phyloP scores from a whole-genome alignment of 441 rosid species.

The Adansonia madagascariensis region DNA sequence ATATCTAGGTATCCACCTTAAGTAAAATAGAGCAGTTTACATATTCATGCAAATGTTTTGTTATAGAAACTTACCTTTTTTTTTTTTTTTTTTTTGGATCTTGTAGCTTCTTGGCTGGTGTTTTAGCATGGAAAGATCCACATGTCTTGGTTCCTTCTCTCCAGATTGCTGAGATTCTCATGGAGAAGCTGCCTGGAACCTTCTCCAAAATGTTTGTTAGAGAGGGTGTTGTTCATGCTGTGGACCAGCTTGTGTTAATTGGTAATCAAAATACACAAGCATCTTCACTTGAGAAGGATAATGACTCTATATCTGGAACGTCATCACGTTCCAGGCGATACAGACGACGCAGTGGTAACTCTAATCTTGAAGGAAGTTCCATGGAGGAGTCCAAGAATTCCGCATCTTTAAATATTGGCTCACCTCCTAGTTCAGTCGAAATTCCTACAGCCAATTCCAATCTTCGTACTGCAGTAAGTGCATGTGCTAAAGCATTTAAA shows the following conservation, averaged over 20 bases:
- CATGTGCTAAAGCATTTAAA: conserved; percentile 90
- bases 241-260: conserved; percentile 86
- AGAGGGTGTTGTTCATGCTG: conserved; percentile 99
- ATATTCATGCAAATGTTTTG: conserved; percentile 3
- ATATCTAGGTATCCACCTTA: conserved; percentile 72
- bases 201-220: conserved; percentile 95
- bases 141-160: conserved; percentile 96
- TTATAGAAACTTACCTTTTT: conserved; percentile 24
- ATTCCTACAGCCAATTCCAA: conserved; percentile 68
- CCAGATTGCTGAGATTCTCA: conserved; percentile 92
- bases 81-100: conserved; percentile 17
- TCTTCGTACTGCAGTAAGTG: conserved; percentile 76
- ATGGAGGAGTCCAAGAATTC: conserved; percentile 71
- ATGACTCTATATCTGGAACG: conserved; percentile 64
- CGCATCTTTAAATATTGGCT: conserved; percentile 59
- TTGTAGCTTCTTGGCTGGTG: conserved; percentile 92
- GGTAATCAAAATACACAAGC: conserved; percentile 61
- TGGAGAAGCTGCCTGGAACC: conserved; percentile 98
- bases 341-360: conserved; percentile 76
- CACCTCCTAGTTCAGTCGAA: conserved; percentile 71
- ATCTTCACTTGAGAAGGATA: conserved; percentile 72
- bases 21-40: not conserved
- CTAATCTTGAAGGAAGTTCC: conserved; percentile 69
- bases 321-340: conserved; percentile 94
- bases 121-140: conserved; percentile 99